Evolutionary conservation across 108 stramenopile species (phyloP).

Genomic region (Skeletonema costatum): DNA sequence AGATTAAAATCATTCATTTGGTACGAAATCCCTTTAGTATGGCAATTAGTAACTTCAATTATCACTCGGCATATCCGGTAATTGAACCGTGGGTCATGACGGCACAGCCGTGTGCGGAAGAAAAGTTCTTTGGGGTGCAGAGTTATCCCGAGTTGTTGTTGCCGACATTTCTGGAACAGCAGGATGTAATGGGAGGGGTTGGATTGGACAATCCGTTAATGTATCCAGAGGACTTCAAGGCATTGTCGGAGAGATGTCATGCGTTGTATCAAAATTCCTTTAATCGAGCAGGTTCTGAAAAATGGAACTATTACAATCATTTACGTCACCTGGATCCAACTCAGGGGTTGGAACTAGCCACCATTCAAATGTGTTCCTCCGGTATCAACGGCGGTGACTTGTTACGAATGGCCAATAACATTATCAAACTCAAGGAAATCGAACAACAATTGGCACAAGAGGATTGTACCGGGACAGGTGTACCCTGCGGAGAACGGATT

Average conservation of each 20-base stretch:
- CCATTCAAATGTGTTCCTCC: background rate
- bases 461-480: background rate
- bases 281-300: background rate
- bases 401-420: constrained; percentile 27
- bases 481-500: background rate
- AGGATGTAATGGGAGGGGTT: background rate
- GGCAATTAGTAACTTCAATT: constrained; percentile 25
- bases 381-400: constrained; percentile 10
- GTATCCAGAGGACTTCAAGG: background rate
- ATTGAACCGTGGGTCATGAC: constrained; percentile 20
- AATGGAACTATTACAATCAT: constrained; percentile 10
- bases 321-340: background rate
- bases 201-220: background rate
- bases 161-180: background rate
- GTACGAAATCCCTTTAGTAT: constrained; percentile 32
- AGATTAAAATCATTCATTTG: constrained; percentile 28
- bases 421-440: constrained; percentile 8
- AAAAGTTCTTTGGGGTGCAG: background rate
- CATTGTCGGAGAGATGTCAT: background rate
- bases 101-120: background rate
- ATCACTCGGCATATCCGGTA: constrained; percentile 30
- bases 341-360: constrained; percentile 2
- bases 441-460: background rate
- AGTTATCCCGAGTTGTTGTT: background rate
- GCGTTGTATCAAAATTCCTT: background rate